Base-by-base conservation (phyloP, 805 yeast species). In the Starmerella roubikii region DNA sequence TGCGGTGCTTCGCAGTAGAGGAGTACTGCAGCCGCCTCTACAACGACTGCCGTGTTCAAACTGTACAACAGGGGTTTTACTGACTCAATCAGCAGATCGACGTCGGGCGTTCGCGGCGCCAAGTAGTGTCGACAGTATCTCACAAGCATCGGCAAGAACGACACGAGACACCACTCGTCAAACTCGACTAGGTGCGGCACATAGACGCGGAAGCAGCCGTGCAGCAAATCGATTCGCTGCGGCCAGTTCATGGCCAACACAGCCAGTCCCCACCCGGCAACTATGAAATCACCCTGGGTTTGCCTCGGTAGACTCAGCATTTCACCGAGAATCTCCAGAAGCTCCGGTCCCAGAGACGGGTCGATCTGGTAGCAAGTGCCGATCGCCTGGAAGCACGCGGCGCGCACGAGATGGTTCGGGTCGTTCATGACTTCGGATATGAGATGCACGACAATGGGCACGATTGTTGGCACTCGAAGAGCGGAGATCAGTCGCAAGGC, bases 401-500 rank as follows among this genome's bases (percentile, higher is more conserved):
- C 63, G 46, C 97, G 68, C 3, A 91, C 98, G 13, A 69, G 54
- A 0, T 94, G 75, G 8, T 91, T 75, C 3, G 75, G 67, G 53
- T 91, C 99, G 8, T 68, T 58, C 3, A 71, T 59, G 6, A 79
- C 67, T 51, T 81, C 72, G 46, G 76, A 76, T 46, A 88, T 65
- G 26, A 91, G 79, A 30, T 85, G 65, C 4, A 78, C 54, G 13
- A 85, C 66, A 34, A 91, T 82, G 0, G 94, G 91, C 17, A 78
- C 68, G 29, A 91, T 77, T 7, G 88, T 81, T 2, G 82, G 72
- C 16, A 88, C 81, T 33, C 75, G 68, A 41, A 91, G 77, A n/a
- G 88, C 86, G 1, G 91, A 74, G 51, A 91, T 67, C 12, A 85
- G 76, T 38, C 86, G 68, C 32, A 91, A 69, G 0, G 93, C 78